Conservation (phyloP, 2,329 filamentous ascomycete species). For the Colletotrichum sp. region DNA sequence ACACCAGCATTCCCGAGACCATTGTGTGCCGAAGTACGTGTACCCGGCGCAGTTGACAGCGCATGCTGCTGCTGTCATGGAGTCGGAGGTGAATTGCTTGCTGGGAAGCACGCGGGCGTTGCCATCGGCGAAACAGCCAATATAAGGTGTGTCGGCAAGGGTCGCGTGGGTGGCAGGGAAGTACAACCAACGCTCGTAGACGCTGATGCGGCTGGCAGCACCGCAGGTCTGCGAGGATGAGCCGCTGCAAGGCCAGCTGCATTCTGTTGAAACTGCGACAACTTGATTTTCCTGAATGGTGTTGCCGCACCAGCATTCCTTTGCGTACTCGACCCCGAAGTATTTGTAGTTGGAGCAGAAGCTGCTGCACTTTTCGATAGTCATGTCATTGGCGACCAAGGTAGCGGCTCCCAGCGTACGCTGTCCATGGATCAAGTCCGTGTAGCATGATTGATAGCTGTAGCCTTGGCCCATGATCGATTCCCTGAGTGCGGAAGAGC, state of each 20-base stretch:
- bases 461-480: neutral
- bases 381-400: constrained; percentile 48
- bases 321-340: constrained; percentile 21
- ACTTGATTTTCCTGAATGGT: neutral
- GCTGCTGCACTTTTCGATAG: constrained; percentile 49
- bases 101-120: constrained; percentile 29
- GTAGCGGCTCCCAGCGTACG: constrained; percentile 43
- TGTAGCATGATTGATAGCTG: neutral
- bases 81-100: constrained; percentile 32
- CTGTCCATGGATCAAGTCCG: neutral
- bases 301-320: constrained; percentile 24
- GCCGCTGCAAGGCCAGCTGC: neutral
- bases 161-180: neutral
- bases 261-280: neutral
- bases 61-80: constrained; percentile 43
- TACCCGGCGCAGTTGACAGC: constrained; percentile 43
- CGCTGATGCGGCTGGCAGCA: neutral
- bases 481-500: neutral
- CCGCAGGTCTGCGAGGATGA: neutral
- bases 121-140: neutral
- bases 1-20: constrained; percentile 45
- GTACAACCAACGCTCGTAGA: neutral
- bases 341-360: constrained; percentile 43
- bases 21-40: constrained; percentile 50
- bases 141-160: neutral